These are phyloP conservation scores for Penicillium sumatraense DNA, from an alignment of 2,329 filamentous ascomycete species.

Conservation along the genomic window DNA sequence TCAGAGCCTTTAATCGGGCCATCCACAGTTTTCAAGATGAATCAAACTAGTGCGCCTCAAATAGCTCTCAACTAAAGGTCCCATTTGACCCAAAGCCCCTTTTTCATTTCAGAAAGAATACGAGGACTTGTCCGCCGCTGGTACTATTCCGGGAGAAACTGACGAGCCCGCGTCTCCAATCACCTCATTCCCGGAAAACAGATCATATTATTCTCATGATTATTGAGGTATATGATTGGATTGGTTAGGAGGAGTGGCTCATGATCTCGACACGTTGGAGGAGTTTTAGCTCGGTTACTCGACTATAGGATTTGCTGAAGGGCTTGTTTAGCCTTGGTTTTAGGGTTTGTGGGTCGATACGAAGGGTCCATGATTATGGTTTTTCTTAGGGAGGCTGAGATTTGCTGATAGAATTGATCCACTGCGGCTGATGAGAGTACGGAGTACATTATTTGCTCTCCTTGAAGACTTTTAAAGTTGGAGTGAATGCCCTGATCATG, in stretches of 20 bases:
- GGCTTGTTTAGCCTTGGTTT: neutral
- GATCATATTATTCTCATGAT: neutral
- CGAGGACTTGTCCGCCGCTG: conserved; percentile 1
- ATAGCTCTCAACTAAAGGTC: neutral
- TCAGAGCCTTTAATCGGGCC: conserved; percentile 4
- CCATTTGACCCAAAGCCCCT: conserved; percentile 4
- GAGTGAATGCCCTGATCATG: neutral
- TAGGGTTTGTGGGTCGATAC: neutral
- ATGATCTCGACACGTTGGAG: neutral
- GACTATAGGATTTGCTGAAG: neutral
- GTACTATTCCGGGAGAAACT: neutral
- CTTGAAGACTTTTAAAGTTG: conserved; percentile 2
- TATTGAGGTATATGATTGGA: neutral
- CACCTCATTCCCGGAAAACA: neutral
- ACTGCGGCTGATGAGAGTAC: neutral
- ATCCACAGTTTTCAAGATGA: neutral
- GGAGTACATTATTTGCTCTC: too few species aligned
- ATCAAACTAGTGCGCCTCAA: neutral
- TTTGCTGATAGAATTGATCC: neutral
- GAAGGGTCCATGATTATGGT: neutral
- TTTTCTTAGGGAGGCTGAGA: neutral
- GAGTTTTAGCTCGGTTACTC: neutral
- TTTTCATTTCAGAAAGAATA: conserved; percentile 3
- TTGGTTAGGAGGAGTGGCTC: neutral
- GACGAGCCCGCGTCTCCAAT: neutral